Conservation (phyloP, 2,329 filamentous ascomycete genomes). For the Nannizziopsis arthrosporioides region DNA sequence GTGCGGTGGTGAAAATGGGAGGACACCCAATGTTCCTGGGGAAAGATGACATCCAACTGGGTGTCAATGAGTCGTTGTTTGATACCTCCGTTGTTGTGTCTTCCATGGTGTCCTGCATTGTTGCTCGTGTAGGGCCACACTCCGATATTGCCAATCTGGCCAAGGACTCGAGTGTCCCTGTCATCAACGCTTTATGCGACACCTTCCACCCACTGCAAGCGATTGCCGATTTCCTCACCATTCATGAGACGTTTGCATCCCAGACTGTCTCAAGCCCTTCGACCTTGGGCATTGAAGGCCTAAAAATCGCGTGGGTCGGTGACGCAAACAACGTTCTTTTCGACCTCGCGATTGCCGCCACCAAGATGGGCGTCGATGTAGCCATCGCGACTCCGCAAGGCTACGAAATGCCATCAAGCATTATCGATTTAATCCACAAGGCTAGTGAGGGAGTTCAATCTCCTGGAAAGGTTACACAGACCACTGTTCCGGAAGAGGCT, state of each 20-base stretch:
- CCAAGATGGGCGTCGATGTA: constrained; percentile 78
- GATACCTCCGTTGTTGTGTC: constrained; percentile 88
- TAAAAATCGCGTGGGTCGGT: constrained; percentile 92
- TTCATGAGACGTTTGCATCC: constrained; percentile 62
- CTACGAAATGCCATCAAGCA: constrained; percentile 66
- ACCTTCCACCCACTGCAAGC: constrained; percentile 89
- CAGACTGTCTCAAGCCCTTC: constrained; percentile 21
- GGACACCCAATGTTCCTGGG: constrained; percentile 95
- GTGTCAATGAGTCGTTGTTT: constrained; percentile 85
- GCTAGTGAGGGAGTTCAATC: constrained; percentile 47
- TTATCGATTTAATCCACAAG: constrained; percentile 59
- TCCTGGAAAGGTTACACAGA: constrained; percentile 60
- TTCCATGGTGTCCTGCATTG: constrained; percentile 79
- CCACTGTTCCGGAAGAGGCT: constrained; percentile 68
- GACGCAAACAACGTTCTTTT: constrained; percentile 97
- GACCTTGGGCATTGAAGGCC: constrained; percentile 59
- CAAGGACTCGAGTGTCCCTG: constrained; percentile 61
- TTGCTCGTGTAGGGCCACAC: constrained; percentile 66
- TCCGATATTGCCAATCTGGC: constrained; percentile 62
- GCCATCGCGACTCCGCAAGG: constrained; percentile 75
- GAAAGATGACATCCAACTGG: constrained; percentile 90
- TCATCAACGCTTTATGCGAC: constrained; percentile 80
- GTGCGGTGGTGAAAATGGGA: constrained; percentile 74
- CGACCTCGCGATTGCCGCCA: constrained; percentile 75
- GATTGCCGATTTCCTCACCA: constrained; percentile 85